phyloP scores from a whole-genome alignment of 164 flowering plant genomes.

The Berberis thunbergii region DNA sequence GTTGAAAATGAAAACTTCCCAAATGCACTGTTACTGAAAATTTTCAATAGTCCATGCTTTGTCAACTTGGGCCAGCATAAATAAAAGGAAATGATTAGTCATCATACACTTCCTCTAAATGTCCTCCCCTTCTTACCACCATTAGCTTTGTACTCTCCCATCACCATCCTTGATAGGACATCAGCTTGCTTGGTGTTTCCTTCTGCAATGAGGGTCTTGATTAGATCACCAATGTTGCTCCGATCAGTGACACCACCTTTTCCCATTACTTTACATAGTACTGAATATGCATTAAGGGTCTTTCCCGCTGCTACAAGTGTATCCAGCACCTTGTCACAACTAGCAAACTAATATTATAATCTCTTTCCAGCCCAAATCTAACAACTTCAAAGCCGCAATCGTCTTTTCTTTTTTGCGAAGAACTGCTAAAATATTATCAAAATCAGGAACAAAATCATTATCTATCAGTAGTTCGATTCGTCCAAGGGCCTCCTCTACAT shows the following conservation, averaged over 20 bases:
- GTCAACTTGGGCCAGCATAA: background rate
- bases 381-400: constrained; percentile 69
- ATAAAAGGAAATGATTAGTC: background rate
- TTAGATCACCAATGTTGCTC: constrained; percentile 54
- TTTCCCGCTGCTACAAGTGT: constrained; percentile 68
- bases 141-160: constrained; percentile 27
- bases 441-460: constrained; percentile 41
- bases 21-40: background rate
- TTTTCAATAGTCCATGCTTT: background rate
- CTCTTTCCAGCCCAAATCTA: constrained; percentile 71
- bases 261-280: constrained; percentile 65
- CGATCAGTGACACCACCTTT: constrained; percentile 58
- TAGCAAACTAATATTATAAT: constrained; percentile 47
- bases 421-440: constrained; percentile 48
- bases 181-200: constrained; percentile 97
- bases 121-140: constrained; percentile 42
- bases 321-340: constrained; percentile 81
- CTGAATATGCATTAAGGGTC: constrained; percentile 88
- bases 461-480: constrained; percentile 59
- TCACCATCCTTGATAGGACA: constrained; percentile 70
- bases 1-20: background rate
- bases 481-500: constrained; percentile 92
- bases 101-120: constrained; percentile 15
- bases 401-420: constrained; percentile 76
- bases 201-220: constrained; percentile 64